Percentiles rank a stretch among this genome's conserved stretches.
These are phyloP conservation scores for Knoxia roxburghii DNA, from an alignment of 257 asterid genomes.

Conservation along the genomic window DNA sequence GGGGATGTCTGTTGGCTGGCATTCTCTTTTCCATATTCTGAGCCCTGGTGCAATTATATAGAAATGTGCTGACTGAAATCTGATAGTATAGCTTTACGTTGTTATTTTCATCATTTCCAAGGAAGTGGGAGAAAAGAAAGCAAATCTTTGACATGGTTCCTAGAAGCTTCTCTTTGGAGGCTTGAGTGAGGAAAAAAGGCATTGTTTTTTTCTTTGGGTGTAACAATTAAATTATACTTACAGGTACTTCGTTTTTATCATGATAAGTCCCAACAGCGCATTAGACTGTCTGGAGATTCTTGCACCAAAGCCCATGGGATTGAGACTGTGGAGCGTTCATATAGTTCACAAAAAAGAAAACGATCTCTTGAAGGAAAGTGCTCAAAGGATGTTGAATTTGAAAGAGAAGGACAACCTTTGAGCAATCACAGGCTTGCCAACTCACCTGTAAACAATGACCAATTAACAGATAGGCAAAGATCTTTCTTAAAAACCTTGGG, in stretches of 20 bases:
- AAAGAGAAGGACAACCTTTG: conserved; percentile 29
- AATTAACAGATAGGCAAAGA: conserved; percentile 30
- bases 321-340: conserved; percentile 29
- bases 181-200: background rate
- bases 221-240: conserved; percentile 14
- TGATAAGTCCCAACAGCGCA: conserved; percentile 51
- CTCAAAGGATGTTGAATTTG: conserved; percentile 35
- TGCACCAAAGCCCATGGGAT: conserved; percentile 30
- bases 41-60: background rate
- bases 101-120: background rate
- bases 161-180: background rate
- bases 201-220: background rate
- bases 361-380: conserved; percentile 31
- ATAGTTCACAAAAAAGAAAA: conserved; percentile 46
- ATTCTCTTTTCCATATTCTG: background rate
- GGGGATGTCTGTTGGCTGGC: background rate
- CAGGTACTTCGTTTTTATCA: conserved; percentile 83
- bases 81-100: background rate
- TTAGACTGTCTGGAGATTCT: conserved; percentile 42
- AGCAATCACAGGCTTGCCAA: conserved; percentile 29
- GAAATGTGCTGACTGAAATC: background rate
- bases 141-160: background rate
- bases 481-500: conserved; percentile 27
- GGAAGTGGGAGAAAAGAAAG: background rate
- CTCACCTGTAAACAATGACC: conserved; percentile 30